Evolutionary conservation across 345 rosid genomes (phyloP), one percentile per base, ranked within the genome.

Genomic region (Pistacia atlantica): DNA sequence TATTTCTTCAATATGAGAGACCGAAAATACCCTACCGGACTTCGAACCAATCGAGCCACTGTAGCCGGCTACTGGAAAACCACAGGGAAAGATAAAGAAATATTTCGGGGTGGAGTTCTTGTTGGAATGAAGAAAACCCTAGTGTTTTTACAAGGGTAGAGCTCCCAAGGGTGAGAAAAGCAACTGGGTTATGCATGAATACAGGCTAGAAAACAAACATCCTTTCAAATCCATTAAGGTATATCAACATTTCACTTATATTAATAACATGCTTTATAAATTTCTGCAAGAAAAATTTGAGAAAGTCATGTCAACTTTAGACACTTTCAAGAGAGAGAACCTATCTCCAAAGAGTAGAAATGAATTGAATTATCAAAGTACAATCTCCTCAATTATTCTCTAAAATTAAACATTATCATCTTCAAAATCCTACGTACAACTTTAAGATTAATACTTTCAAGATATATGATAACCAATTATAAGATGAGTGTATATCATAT

Each of bases 161-260:
- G 98, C 97, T 67, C 98, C 98, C 11, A 87, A 87, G 83, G 99
- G 98, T 61, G 97, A 89, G 82, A 96, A 96, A 82, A 93, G 93
- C 86, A 93, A 93, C 77, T 96, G 99, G 99, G 98, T 96, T 80
- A 96, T 93, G 99, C 99, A 96, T 78, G 99, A 96, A 69, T 96
- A 96, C 70, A 84, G 99, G 75, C 90, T 89, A 42, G 89, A 93
- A 76, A 88, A 87, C 79, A 93, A 89, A 76, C 88, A 84, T 67
- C 84, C 91, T 63, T 89, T 91, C 83, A 91, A 80, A 82, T 81
- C 89, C 71, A 54, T 82, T 25, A 93, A 82, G 93, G 93, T 92
- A 88, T 48, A 33, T 67, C 20, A 11, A 60, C 1, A 62, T 20
- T 37, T 18, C 4, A 59, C 25, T 33, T 31, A 31, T 31, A 31